Evolutionary conservation across 2,329 filamentous ascomycete species (phyloP), one percentile per base, ranked within the genome.

Genomic region (Lasiodiplodia hormozganensis): DNA sequence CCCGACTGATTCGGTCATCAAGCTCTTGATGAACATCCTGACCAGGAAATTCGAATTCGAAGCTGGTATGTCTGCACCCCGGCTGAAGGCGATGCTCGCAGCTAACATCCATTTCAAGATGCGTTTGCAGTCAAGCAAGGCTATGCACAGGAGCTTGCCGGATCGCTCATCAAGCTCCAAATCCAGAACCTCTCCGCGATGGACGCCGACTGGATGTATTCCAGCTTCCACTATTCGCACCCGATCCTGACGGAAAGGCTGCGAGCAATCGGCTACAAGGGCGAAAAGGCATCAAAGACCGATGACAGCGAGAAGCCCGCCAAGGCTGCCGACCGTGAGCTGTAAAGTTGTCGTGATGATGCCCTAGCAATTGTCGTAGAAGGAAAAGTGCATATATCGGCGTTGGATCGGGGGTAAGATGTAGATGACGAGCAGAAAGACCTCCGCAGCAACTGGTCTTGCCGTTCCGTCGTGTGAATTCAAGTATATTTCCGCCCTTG

Each of bases 151-250:
- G 90, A 97, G 80, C 89, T 99, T 65, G 93, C 94, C 53, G 86
- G 89, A 71, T 96, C 93, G 25, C 88, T 99, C 71, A 94, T 99
- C 83, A 97, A 97, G 85, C 91, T 99, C 65, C 96, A 99, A 83
- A 93, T 97, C 76, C 94, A 98, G 85, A 99, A 99, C 79, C 86
- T 99, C 73, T 97, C 93, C 82, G 96, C 93, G 70, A 98, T 99
- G 95, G 96, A 99, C 76, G 96, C 96, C 34, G 96, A 99, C 82
- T 97, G 92, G 92, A 89, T 97, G 87, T 99, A 97, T 81, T 96
- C 96, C 66, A 96, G 91, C 82, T 99, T 98, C 85, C 94, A 99
- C 84, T 97, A 96, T 86, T 97, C 95, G 28, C 96, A 99, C 82
- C 96, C 96, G 0, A 97, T 98, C 73, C 85, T 99, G 73, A 92